Percentiles rank a stretch among this genome's conserved stretches.
Evolutionary conservation across 2,329 filamentous ascomycete species (phyloP).

Genomic region (Emydomyces testavorans): DNA sequence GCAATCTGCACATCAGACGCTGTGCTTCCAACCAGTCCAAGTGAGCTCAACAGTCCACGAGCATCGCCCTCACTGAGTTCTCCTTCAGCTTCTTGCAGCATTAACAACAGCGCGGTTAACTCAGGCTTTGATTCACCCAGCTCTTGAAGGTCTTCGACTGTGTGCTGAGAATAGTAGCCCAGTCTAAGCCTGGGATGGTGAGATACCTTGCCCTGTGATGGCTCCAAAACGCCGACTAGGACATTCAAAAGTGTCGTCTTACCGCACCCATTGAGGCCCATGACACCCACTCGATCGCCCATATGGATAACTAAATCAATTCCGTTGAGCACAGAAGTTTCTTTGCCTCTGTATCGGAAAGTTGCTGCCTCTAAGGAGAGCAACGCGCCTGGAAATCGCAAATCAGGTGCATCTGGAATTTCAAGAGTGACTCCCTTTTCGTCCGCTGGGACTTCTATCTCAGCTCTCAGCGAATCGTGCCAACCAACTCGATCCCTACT

Average conservation of each 20-base stretch:
- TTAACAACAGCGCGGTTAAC: conserved; percentile 54
- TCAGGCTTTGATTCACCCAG: conserved; percentile 41
- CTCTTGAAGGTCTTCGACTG: conserved; percentile 56
- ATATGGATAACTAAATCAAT: conserved; percentile 58
- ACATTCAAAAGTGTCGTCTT: conserved; percentile 69
- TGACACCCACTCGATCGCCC: conserved; percentile 62
- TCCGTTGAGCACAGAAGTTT: conserved; percentile 46
- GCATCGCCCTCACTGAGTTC: conserved; percentile 54
- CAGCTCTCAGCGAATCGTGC: conserved; percentile 47
- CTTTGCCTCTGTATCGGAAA: conserved; percentile 48
- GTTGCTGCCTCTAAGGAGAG: conserved; percentile 58
- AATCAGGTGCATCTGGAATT: conserved; percentile 53
- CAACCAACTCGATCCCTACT: conserved; percentile 60
- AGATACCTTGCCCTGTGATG: conserved; percentile 51
- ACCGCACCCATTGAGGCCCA: conserved; percentile 69
- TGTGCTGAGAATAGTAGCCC: conserved; percentile 71
- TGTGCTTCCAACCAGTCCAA: conserved; percentile 58
- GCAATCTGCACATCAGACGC: conserved; percentile 61
- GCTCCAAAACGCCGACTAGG: conserved; percentile 49
- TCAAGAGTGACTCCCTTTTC: conserved; percentile 47
- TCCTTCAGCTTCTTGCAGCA: conserved; percentile 45
- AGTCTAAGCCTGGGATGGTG: conserved; percentile 58
- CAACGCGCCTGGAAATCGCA: conserved; percentile 64
- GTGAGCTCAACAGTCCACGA: conserved; percentile 52
- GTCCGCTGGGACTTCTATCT: conserved; percentile 58